Evolutionary conservation across 768 basidiomycete genomes (phyloP), one percentile per base, ranked within the genome.

Genomic region (Hirschioporus abietinus): DNA sequence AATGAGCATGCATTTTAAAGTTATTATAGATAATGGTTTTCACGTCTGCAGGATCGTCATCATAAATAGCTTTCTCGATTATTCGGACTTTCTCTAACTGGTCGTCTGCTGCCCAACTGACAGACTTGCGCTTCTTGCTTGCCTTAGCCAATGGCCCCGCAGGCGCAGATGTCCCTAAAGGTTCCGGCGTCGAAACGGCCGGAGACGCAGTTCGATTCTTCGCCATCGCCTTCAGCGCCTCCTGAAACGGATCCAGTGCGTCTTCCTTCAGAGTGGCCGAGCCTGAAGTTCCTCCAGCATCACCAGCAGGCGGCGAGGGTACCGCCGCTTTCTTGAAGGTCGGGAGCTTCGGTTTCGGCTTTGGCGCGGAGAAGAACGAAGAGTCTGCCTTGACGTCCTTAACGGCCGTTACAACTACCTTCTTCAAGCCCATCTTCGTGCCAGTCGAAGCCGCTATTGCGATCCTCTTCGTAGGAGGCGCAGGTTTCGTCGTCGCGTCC

Each of bases 21-120:
- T 72, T 73, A 74, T 81, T 80, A 71, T 72, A 71, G 62, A 71
- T 65, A 79, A 80, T 71, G 72, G 73, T 72, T 86, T 91, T 88
- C 85, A 93, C 93, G 84, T 91, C 89, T 81, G 85, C 82, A 72
- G 87, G 86, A 82, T 94, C 93, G 77, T 93, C 93, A 72, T 93
- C 93, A 80, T 95, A 95, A 72, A 93, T 81, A 70, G 93, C 92
- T 73, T 84, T 86, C 80, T 93, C 91, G 79, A 95, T 95, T 75
- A 88, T 77, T 77, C 86, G 87, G 76, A 95, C 82, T 72, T 84
- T 80, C 80, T 88, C 90, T 70, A 95, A 87, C 75, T 85, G 79
- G 73, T 81, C 83, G 68, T 92, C 91, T 57, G 90, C 81, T 42
- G 89, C 86, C 89, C 92, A 94, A 34, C 86, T 86, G 61, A 93